Base-by-base conservation (phyloP, 148 eudicot species). In the Heliosperma pusillum region DNA sequence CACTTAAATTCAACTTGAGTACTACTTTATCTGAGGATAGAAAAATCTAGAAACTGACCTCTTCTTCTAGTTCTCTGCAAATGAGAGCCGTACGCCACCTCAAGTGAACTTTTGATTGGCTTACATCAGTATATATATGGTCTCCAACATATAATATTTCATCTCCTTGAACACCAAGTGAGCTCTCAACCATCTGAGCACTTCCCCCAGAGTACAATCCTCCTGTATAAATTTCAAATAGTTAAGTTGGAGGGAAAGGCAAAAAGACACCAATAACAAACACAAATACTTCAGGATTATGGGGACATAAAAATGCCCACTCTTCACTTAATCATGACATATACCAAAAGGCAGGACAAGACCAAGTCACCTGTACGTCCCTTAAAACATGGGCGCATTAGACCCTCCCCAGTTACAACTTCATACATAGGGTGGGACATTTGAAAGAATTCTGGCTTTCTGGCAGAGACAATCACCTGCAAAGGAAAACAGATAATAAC, bases 141-240 rank as follows among this genome's bases (percentile, higher is more conserved):
- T 94, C 98, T 60, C 98, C 97, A 60, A 94, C 98, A 84, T 89
- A 94, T 73, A 94, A 69, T 78, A 94, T 94, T 79, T 94, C 98
- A 82, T 94, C 98, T 74, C 98, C 98, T 7, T 91, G 97, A 76
- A 94, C 74, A 66, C 89, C 88, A 69, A 94, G 87, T 64, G 91
- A 94, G 76, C 88, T 94, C 81, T 94, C 98, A 74, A 94, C 86
- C 98, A 94, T 91, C 87, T 89, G 98, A 65, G 98, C 98, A 78
- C 98, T 94, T 66, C 98, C 98, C 74, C 98, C 98, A 19, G 98
- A 94, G 82, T 94, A 94, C 78, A 94, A 77, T 10, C 98, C 98
- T 78, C 98, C 97, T 94, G 79, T 68, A 76, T 4, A 78, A 74
- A 52, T 50, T 78, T 62, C 70, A 63, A 45, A 55, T 33, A 57